Percentiles rank a stretch among this genome's conserved stretches.
phyloP scores from a whole-genome alignment of 805 yeast species.

The Ogataea sp. region DNA sequence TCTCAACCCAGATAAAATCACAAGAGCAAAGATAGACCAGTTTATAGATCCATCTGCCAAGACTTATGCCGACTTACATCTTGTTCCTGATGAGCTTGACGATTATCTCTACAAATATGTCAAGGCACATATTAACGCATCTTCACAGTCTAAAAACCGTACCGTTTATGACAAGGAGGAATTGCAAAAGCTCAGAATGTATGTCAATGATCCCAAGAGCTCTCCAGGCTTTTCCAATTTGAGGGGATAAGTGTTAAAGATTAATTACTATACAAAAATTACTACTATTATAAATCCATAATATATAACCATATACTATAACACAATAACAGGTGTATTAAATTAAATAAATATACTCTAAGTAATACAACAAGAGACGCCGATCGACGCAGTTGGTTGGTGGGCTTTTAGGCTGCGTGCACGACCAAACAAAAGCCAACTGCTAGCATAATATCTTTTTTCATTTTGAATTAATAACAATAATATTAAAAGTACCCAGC shows the following conservation, averaged over 20 bases:
- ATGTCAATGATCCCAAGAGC: constrained; percentile 27
- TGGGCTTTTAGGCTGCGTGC: too few species aligned
- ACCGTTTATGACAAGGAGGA: constrained; percentile 30
- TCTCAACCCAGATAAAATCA: constrained; percentile 63
- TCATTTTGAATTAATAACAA: too few species aligned
- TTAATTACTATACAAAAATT: too few species aligned
- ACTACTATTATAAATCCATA: too few species aligned
- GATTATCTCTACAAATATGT: constrained; percentile 39
- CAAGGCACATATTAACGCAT: constrained; percentile 25
- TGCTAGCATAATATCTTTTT: too few species aligned
- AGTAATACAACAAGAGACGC: too few species aligned
- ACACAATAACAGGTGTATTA: too few species aligned
- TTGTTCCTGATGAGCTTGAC: constrained; percentile 45
- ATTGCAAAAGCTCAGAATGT: constrained; percentile 25
- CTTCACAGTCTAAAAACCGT: constrained; percentile 28
- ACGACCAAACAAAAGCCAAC: too few species aligned
- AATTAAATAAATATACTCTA: too few species aligned
- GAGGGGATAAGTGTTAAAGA: constrained; percentile 13
- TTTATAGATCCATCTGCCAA: constrained; percentile 48
- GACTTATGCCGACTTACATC: constrained; percentile 65
- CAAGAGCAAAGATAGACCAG: constrained; percentile 67
- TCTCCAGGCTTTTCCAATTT: constrained; percentile 23
- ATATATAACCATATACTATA: too few species aligned
- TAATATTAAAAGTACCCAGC: too few species aligned
- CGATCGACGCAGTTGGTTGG: too few species aligned